Conservation (phyloP, 495 filamentous ascomycete species). For the Neurospora cerealis region DNA sequence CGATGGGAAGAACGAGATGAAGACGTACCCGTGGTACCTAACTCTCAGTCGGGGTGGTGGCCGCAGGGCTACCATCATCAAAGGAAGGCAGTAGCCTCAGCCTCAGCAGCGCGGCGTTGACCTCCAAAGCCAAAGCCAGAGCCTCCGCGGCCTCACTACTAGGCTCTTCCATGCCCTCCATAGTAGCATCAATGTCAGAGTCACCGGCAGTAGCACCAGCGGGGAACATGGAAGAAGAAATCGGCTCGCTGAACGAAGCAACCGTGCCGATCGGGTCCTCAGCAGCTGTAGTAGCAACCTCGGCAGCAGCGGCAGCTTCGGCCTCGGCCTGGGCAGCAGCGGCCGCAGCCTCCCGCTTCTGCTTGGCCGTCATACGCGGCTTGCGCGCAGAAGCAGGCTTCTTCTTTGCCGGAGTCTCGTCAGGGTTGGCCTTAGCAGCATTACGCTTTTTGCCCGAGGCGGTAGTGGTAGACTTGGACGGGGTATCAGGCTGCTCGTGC, state of each 20-base stretch:
- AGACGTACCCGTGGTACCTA: background rate
- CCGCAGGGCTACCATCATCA: background rate
- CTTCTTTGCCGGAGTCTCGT: background rate
- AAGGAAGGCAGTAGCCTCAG: background rate
- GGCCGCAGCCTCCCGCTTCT: background rate
- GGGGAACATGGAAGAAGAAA: background rate
- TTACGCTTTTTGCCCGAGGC: background rate
- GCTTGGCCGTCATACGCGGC: background rate
- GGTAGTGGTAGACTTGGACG: background rate
- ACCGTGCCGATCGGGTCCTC: background rate
- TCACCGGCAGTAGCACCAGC: background rate
- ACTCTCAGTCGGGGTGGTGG: background rate
- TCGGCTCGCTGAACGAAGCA: background rate
- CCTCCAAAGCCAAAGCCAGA: background rate
- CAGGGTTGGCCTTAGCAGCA: background rate
- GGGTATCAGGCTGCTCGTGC: background rate
- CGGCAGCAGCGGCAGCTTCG: background rate
- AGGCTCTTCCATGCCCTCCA: background rate
- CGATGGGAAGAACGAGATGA: background rate
- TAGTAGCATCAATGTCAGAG: background rate
- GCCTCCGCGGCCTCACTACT: background rate
- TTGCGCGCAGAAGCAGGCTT: background rate
- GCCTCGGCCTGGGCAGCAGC: too few species aligned
- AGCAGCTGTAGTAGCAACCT: background rate
- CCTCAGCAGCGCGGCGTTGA: background rate